A percentile compares a stretch with the other conserved stretches of the same genome.
phyloP scores from a whole-genome alignment of 83 land plant species.

The Isoetes engelmannii region DNA sequence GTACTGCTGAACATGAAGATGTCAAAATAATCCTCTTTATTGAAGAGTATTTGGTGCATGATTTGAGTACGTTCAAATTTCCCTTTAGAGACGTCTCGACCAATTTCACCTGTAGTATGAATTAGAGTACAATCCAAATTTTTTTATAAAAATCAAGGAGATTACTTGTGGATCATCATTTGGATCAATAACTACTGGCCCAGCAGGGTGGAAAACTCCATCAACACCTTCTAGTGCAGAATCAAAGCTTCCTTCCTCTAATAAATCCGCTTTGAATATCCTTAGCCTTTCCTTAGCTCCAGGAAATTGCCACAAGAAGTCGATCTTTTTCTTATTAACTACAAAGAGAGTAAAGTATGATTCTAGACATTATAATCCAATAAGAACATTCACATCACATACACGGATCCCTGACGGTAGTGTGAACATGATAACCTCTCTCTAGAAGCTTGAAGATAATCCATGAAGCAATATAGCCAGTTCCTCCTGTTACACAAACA shows the following conservation, averaged over 20 bases:
- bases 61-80: constrained; percentile 58
- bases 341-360: not conserved
- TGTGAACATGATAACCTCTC: constrained; percentile 3
- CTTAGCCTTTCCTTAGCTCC: constrained; percentile 83
- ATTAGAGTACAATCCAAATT: too few relatives aligned
- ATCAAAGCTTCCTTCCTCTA: constrained; percentile 75
- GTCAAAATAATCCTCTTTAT: constrained; percentile 72
- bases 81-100: constrained; percentile 75
- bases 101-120: constrained; percentile 46
- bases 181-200: constrained; percentile 55
- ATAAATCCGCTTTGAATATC: constrained; percentile 64
- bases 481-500: constrained; percentile 6
- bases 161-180: constrained; percentile 28
- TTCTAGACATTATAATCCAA: too few relatives aligned
- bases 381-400: too few relatives aligned
- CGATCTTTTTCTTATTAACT: constrained; percentile 57
- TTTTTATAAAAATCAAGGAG: too few relatives aligned
- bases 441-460: constrained; percentile 1
- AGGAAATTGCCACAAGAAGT: constrained; percentile 49
- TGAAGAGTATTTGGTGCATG: constrained; percentile 56
- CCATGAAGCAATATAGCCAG: constrained; percentile 11
- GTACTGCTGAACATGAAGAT: constrained; percentile 82
- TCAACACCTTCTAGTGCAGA: constrained; percentile 63
- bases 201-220: constrained; percentile 87
- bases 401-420: not conserved